Percentiles rank a stretch among this genome's conserved stretches.
These are phyloP conservation scores for Plasmodium inui DNA, from an alignment of 169 alveolate genomes.

Conservation along the genomic window DNA sequence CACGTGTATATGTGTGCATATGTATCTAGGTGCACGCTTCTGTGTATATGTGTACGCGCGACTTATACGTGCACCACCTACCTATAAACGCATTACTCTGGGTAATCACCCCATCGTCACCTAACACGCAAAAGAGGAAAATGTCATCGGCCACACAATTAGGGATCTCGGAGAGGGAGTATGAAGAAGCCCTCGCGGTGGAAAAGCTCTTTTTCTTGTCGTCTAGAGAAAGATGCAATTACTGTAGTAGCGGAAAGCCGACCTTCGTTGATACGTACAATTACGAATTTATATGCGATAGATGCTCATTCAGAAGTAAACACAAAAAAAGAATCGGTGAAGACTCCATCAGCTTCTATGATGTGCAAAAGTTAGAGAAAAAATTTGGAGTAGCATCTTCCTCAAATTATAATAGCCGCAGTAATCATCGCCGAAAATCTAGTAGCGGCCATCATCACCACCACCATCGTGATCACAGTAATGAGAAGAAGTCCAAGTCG, in stretches of 20 bases:
- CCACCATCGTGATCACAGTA: neutral
- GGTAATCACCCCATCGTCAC: neutral
- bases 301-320: conserved; percentile 80
- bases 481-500: conserved; percentile 19
- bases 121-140: conserved; percentile 15
- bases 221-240: conserved; percentile 80
- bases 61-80: neutral
- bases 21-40: neutral
- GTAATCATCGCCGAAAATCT: conserved; percentile 28
- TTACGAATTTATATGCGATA: conserved; percentile 80
- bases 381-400: conserved; percentile 68
- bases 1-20: neutral
- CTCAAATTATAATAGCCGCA: conserved; percentile 15
- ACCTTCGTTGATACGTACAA: conserved; percentile 84
- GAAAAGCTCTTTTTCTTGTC: conserved; percentile 82
- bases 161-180: conserved; percentile 84
- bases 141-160: conserved; percentile 77
- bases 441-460: conserved; percentile 23
- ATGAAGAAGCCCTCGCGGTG: conserved; percentile 84
- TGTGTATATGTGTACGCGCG: neutral
- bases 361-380: conserved; percentile 81
- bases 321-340: conserved; percentile 80
- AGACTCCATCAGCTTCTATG: conserved; percentile 79
- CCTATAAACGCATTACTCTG: neutral
- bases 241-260: conserved; percentile 79